These are phyloP conservation scores for Clarireedia monteithiana DNA, from an alignment of 2,329 filamentous ascomycete genomes.

Conservation along the genomic window DNA sequence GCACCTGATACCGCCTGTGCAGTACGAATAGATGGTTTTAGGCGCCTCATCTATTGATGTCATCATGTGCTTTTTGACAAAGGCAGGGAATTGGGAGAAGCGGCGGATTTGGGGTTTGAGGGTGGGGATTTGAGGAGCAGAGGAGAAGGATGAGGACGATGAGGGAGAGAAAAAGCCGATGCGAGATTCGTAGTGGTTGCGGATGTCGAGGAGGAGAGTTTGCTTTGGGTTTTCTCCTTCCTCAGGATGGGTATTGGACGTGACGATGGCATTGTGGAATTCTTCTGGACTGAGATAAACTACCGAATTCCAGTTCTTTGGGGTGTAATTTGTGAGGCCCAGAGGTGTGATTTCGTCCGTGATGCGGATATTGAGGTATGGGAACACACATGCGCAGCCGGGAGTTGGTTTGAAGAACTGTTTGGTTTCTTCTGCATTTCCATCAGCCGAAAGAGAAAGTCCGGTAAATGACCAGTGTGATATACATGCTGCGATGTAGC, in stretches of 20 bases:
- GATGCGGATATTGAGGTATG: conserved; percentile 18
- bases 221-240: conserved; percentile 5
- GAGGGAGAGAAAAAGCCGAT: conserved; percentile 29
- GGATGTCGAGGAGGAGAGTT: conserved; percentile 24
- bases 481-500: conserved; percentile 23
- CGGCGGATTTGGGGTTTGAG: conserved; percentile 25
- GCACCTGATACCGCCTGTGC: conserved; percentile 29
- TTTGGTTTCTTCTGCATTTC: conserved; percentile 5
- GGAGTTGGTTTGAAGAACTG: conserved; percentile 26
- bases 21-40: conserved; percentile 27
- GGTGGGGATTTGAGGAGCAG: conserved; percentile 14
- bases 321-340: conserved; percentile 27
- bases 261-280: conserved; percentile 20
- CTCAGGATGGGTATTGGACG: not conserved
- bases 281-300: conserved; percentile 21
- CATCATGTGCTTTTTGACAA: conserved; percentile 22
- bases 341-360: conserved; percentile 28
- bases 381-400: conserved; percentile 28
- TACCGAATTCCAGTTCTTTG: conserved; percentile 23
- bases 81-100: conserved; percentile 29
- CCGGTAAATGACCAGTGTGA: conserved; percentile 27
- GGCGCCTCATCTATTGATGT: not conserved
- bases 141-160: no score
- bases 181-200: conserved; percentile 29
- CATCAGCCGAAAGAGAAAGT: conserved; percentile 7